A percentile compares a stretch with the other conserved stretches of the same genome.
phyloP scores from a whole-genome alignment of 805 yeast genomes.

The Zygosaccharomyces bailii region DNA sequence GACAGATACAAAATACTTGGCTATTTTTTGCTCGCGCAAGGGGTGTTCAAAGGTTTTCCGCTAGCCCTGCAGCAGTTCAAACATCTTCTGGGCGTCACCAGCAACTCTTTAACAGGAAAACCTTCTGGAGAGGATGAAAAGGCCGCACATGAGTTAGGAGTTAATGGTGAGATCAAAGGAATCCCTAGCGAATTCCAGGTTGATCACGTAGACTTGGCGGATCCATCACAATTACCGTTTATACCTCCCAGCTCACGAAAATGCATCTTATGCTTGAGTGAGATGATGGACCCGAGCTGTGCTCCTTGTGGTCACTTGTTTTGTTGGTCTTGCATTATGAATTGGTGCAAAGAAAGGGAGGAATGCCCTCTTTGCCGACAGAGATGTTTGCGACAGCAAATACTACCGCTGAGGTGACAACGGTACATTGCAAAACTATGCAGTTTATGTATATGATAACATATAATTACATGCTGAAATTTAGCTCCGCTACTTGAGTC shows the following conservation, averaged over 20 bases:
- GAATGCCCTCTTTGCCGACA: conserved; percentile 94
- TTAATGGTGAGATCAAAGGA: conserved; percentile 7
- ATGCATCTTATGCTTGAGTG: conserved; percentile 81
- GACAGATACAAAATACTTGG: conserved; percentile 72
- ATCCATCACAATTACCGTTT: conserved; percentile 56
- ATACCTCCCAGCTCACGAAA: conserved; percentile 66
- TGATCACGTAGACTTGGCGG: conserved; percentile 49
- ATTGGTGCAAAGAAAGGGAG: conserved; percentile 82
- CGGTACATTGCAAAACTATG: conserved; percentile 1
- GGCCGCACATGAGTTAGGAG: too few relatives aligned
- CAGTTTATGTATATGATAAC: not conserved
- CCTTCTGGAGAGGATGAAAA: not conserved
- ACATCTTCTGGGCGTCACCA: not conserved
- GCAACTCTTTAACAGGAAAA: not conserved
- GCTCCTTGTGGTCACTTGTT: conserved; percentile 90
- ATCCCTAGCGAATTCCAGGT: conserved; percentile 16
- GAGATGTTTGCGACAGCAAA: conserved; percentile 42
- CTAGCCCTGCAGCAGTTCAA: conserved; percentile 6
- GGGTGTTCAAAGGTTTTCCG: conserved; percentile 12
- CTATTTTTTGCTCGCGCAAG: conserved; percentile 52
- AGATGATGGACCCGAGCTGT: conserved; percentile 77
- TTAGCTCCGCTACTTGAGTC: not conserved
- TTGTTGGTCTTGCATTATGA: conserved; percentile 88
- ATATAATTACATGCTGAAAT: not conserved
- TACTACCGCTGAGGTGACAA: conserved; percentile 44